Evolutionary conservation across 257 asterid species (phyloP), one percentile per base, ranked within the genome.

Genomic region (Petunia secreta): DNA sequence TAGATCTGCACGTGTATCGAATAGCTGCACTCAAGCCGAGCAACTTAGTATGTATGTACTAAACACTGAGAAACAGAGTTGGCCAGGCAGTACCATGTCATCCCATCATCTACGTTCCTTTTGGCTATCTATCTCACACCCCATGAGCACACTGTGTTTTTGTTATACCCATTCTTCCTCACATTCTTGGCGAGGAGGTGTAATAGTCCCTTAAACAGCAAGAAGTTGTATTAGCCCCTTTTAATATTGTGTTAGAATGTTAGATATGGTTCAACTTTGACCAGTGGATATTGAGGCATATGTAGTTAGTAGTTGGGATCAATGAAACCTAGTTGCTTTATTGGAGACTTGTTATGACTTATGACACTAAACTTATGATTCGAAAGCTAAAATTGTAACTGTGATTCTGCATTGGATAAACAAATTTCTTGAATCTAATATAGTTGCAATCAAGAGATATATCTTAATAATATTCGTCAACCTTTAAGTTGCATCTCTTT

Each of bases 41-140:
- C 25, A 25, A 25, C 25, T 25, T 25, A 25, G 25, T 25, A 25
- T 25, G 25, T 25, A 25, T 25, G 25, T 25, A 25, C 25, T 25
- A 25, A 25, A 25, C 25, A 25, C 25, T 25, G 25, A 25, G 25
- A 25, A 25, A 25, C 25, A 25, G 25, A 25, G 25, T 16, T 25
- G 77, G 39, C 58, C 58, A 10, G n/a, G 25, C 2, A 3, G 16
- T 46, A 5, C 59, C 77, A 2, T 46, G 13, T 8, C 58, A 25
- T 69, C 8, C 58, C n/a, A 68, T 68, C 58, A 16, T 2, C 10
- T 68, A 4, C 41, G 76, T 46, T 68, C 57, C 41, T 44, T 25
- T 68, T n/a, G 40, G 41, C 8, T 69, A 25, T 69, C 77, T 46
- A 69, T 44, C 77, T 69, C 46, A 48, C 43, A 46, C 53, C 10